phyloP scores from a whole-genome alignment of 1,284 basidiomycete species.

The Marasmius sp. region DNA sequence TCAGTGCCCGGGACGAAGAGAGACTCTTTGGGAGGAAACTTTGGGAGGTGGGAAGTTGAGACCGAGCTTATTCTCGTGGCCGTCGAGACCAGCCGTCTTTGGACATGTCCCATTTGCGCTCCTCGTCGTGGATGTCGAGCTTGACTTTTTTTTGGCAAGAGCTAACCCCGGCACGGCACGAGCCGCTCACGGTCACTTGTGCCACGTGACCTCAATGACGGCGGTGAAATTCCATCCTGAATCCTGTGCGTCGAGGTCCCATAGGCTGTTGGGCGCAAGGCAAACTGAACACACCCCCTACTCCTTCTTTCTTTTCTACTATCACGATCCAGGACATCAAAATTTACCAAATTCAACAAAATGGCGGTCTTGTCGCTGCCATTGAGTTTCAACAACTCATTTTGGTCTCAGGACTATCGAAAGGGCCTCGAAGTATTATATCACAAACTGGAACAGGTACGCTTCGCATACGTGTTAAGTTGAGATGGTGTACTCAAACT shows the following conservation, averaged over 20 bases:
- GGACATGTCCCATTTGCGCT: slow-evolving; percentile 52
- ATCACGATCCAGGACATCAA: not conserved
- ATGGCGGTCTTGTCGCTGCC: slow-evolving; percentile 89
- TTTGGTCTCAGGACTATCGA: slow-evolving; percentile 90
- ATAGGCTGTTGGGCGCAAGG: not conserved
- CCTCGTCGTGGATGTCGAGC: slow-evolving; percentile 6
- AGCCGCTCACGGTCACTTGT: not conserved
- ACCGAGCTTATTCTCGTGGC: slow-evolving; percentile 58
- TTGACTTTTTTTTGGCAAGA: not conserved
- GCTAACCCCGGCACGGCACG: not conserved
- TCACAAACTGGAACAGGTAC: slow-evolving; percentile 75
- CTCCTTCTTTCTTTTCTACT: not conserved
- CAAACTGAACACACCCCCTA: not conserved
- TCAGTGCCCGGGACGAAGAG: slow-evolving; percentile 35
- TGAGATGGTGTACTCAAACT: slow-evolving; percentile 8
- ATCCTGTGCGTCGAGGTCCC: not conserved
- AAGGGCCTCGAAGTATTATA: slow-evolving; percentile 79
- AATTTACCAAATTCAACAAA: slow-evolving; percentile 11
- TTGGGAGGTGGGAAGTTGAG: slow-evolving; percentile 49
- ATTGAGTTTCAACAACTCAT: slow-evolving; percentile 83
- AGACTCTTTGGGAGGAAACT: slow-evolving; percentile 66
- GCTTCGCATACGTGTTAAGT: slow-evolving; percentile 16
- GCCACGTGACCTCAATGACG: not conserved
- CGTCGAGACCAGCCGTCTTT: slow-evolving; percentile 56
- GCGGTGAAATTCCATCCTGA: not conserved